These are phyloP conservation scores for Cudoniella acicularis DNA, from an alignment of 495 filamentous ascomycete species.

Conservation along the genomic window DNA sequence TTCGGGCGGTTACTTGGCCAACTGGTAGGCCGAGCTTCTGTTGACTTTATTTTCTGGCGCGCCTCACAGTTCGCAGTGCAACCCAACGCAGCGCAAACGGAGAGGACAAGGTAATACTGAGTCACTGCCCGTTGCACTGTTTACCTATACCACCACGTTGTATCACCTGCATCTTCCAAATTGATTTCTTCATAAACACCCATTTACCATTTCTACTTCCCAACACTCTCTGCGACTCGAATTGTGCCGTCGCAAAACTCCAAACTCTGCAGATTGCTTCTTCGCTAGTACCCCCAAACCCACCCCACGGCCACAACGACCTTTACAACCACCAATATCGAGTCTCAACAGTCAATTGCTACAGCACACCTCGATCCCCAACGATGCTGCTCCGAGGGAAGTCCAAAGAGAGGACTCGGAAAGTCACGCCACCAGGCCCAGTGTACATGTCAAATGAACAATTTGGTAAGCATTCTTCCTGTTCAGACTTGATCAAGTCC, in stretches of 20 bases:
- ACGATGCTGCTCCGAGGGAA: slow-evolving; percentile 29
- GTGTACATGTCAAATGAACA: slow-evolving; percentile 85
- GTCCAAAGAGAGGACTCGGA: slow-evolving; percentile 44
- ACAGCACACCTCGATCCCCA: neutral
- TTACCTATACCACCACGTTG: neutral
- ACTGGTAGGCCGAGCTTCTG: neutral
- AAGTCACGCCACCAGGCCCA: slow-evolving; percentile 68
- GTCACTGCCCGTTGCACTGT: slow-evolving; percentile 5
- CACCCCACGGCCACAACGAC: neutral
- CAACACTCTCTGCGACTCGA: neutral
- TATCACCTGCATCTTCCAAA: neutral
- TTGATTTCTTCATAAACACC: neutral
- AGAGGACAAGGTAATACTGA: neutral
- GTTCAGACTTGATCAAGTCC: slow-evolving; percentile 23
- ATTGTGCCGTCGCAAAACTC: neutral
- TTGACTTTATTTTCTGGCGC: neutral
- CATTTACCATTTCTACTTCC: neutral
- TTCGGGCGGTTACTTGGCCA: neutral
- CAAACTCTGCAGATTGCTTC: neutral
- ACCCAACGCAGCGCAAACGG: neutral
- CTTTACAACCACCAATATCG: neutral
- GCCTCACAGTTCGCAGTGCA: too few relatives aligned
- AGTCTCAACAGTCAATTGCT: neutral
- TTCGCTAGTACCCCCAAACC: neutral
- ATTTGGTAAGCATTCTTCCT: slow-evolving; percentile 58